Conservation (phyloP, 2,329 filamentous ascomycete species). For the Ceratocystis albifundus region DNA sequence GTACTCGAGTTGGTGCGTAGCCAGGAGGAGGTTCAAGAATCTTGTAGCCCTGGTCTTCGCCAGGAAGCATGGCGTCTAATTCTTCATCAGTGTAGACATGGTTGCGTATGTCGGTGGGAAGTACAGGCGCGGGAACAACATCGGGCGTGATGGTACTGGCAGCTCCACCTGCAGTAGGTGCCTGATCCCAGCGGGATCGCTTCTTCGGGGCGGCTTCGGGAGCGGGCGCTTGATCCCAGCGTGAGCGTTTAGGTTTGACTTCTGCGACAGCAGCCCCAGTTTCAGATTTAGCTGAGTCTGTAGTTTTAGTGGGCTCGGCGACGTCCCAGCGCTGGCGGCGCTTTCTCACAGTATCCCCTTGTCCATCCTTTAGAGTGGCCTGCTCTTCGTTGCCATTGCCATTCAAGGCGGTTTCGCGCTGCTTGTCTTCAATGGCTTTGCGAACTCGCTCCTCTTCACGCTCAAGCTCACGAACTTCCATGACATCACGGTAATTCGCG, state of each 20-base stretch:
- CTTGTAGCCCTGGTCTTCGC: constrained; percentile 83
- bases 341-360: constrained; percentile 67
- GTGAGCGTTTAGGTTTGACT: constrained; percentile 59
- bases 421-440: constrained; percentile 66
- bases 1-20: constrained; percentile 71
- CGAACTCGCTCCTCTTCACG: constrained; percentile 83
- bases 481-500: constrained; percentile 75
- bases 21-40: constrained; percentile 81
- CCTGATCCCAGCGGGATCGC: constrained; percentile 85
- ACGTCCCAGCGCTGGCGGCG: constrained; percentile 95
- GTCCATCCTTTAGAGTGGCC: constrained; percentile 60
- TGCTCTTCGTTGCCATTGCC: constrained; percentile 43
- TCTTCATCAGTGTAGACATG: constrained; percentile 84
- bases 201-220: constrained; percentile 51
- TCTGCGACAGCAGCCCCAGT: constrained; percentile 38
- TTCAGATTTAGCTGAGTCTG: constrained; percentile 37
- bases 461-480: constrained; percentile 83
- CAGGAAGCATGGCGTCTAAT: constrained; percentile 79
- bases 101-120: constrained; percentile 73
- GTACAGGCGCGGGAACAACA: constrained; percentile 66
- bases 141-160: constrained; percentile 54
- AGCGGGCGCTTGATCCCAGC: constrained; percentile 76
- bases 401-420: constrained; percentile 43
- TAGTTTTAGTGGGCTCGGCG: constrained; percentile 28
- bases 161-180: constrained; percentile 66